Evolutionary conservation across 139 green algal genomes (phyloP).

Genomic region (Pseudopediastrum boryanum): DNA sequence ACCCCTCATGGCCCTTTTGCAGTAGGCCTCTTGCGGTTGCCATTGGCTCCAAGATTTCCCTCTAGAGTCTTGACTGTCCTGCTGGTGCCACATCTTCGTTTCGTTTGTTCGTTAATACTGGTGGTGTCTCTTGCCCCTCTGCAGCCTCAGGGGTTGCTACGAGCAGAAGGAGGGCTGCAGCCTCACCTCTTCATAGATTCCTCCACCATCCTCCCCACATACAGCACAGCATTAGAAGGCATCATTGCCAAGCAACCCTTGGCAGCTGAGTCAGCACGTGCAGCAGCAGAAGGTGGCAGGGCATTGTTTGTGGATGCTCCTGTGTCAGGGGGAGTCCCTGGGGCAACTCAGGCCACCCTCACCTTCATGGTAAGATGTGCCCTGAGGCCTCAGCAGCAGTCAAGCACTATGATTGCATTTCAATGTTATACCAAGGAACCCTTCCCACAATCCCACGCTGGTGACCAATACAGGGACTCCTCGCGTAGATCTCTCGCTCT

Average conservation of each 20-base stretch:
- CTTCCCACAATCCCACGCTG: too few relatives aligned
- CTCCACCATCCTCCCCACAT: conserved; percentile 41
- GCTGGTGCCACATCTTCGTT: too few relatives aligned
- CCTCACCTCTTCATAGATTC: conserved; percentile 41
- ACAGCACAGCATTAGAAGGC: conserved; percentile 8
- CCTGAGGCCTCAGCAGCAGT: too few relatives aligned
- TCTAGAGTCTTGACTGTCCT: too few relatives aligned
- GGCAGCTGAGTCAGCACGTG: neutral
- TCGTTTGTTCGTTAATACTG: neutral
- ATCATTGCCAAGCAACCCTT: neutral
- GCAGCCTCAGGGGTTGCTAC: conserved; percentile 23
- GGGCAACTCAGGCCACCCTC: conserved; percentile 32
- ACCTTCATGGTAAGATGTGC: conserved; percentile 55
- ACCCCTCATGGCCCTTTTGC: too few relatives aligned
- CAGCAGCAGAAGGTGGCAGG: neutral
- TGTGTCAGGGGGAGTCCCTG: conserved; percentile 44
- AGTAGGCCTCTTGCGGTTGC: too few relatives aligned
- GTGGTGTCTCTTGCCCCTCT: too few relatives aligned
- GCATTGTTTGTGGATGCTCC: conserved; percentile 41
- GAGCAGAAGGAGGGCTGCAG: conserved; percentile 5
- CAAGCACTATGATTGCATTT: too few relatives aligned
- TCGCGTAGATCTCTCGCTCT: too few relatives aligned
- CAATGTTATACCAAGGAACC: too few relatives aligned
- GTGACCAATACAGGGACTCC: too few relatives aligned
- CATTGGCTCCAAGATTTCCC: too few relatives aligned